These are phyloP conservation scores for Wickerhamiella azyma DNA, from an alignment of 805 yeast species.

Conservation along the genomic window DNA sequence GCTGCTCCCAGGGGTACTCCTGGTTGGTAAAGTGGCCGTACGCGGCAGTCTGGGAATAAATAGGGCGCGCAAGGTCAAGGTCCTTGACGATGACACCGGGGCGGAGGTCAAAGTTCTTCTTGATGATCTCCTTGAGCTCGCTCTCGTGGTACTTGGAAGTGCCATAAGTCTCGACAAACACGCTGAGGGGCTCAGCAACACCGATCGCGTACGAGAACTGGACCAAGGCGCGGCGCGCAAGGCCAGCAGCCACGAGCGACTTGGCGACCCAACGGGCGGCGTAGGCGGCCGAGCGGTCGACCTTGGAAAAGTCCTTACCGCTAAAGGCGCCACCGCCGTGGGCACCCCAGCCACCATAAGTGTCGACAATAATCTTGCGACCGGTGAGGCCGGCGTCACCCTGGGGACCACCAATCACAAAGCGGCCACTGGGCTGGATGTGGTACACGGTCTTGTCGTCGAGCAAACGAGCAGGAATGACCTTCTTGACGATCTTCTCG, in stretches of 20 bases:
- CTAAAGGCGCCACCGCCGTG: conserved; percentile 99
- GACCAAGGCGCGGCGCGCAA: conserved; percentile 93
- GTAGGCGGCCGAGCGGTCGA: conserved; percentile 98
- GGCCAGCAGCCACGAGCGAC: conserved; percentile 86
- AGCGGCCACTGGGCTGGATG: conserved; percentile 98
- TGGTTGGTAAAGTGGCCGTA: conserved; percentile 99
- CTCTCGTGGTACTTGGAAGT: conserved; percentile 82
- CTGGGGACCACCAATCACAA: conserved; percentile 99
- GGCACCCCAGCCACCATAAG: conserved; percentile 99
- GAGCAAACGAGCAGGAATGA: conserved; percentile 77
- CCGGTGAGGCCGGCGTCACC: conserved; percentile 99
- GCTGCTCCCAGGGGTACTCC: conserved; percentile 97
- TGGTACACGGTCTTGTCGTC: conserved; percentile 94
- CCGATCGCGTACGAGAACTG: conserved; percentile 99
- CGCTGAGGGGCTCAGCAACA: conserved; percentile 98
- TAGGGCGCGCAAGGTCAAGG: conserved; percentile 96
- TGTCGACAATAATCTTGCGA: conserved; percentile 98
- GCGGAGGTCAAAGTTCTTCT: conserved; percentile 94
- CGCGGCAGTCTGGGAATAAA: conserved; percentile 96
- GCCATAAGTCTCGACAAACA: conserved; percentile 96
- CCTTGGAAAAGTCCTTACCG: conserved; percentile 99
- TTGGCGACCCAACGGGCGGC: conserved; percentile 99
- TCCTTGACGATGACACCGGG: conserved; percentile 98
- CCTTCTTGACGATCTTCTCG: conserved; percentile 77
- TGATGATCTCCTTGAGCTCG: conserved; percentile 82